Evolutionary conservation across 2,329 filamentous ascomycete genomes (phyloP), one percentile per base, ranked within the genome.

Genomic region (Trichoderma lentiforme): DNA sequence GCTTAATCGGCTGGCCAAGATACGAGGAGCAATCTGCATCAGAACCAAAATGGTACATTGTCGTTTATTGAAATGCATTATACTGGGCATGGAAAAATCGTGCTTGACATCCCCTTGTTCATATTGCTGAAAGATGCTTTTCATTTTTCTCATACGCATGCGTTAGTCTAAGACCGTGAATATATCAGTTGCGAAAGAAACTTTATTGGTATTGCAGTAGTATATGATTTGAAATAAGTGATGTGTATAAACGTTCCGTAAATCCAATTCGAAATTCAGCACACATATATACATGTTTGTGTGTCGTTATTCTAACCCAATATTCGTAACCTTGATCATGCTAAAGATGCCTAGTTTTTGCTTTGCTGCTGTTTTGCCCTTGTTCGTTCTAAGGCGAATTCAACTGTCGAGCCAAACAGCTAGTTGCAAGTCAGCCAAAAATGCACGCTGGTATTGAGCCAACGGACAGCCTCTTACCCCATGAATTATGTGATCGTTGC

Each of bases 381-480:
- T 4, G 4, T 11, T 62, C 57, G 53, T 39, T 53, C 15, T 26
- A 9, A 62, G 53, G 21, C 39, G 28, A 30, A 32, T 1, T 15
- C 21, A 12, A 43, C 28, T 14, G 9, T 34, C 62, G 14, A 39
- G 15, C 39, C 51, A 51, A 6, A 61, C 36, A 66, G 62, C 62
- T 71, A 60, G 28, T 53, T 53, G 36, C 36, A 61, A 53, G 47
- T 68, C 43, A 72, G 71, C 21, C 32, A 70, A 71, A 53, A 63
- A 15, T 58, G 64, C 34, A 56, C 21, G 43, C 28, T 64, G 57
- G 64, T 68, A 47, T 51, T 30, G 24, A 57, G 57, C 64, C 43
- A 63, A 72, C 71, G 53, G 71, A 64, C 71, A 66, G 71, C 66
- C 61, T 58, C 66, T 72, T 72, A 72, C 71, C 67, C 28, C 71